phyloP scores from a whole-genome alignment of 805 yeast species.

The Saturnispora silvae region DNA sequence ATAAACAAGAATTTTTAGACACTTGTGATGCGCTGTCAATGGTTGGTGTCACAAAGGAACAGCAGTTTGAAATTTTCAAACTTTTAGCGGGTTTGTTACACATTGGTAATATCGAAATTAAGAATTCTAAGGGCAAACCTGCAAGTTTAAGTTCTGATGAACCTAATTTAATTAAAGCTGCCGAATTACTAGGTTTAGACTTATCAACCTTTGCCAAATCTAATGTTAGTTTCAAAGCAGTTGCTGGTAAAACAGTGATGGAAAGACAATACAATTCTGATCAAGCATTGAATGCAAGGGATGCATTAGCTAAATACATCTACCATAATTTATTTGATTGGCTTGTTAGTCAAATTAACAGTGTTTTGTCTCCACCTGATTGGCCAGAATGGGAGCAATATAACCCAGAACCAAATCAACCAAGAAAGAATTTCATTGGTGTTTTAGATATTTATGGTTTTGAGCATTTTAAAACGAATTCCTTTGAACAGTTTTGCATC shows the following conservation, averaged over 20 bases:
- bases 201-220: conserved; percentile 70
- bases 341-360: conserved; percentile 78
- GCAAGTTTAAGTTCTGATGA: conserved; percentile 79
- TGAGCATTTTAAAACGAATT: conserved; percentile 88
- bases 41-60: conserved; percentile 57
- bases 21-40: conserved; percentile 69
- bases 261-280: conserved; percentile 79
- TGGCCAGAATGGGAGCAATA: conserved; percentile 35
- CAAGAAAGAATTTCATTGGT: conserved; percentile 65
- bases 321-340: conserved; percentile 91
- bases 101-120: conserved; percentile 83
- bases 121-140: conserved; percentile 66
- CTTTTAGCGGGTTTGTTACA: conserved; percentile 83
- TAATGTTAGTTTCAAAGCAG: conserved; percentile 38
- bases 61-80: conserved; percentile 61
- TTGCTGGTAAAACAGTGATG: conserved; percentile 65
- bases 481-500: conserved; percentile 95
- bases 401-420: conserved; percentile 6
- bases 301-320: conserved; percentile 92
- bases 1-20: conserved; percentile 60
- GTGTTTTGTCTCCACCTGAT: conserved; percentile 69
- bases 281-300: conserved; percentile 86
- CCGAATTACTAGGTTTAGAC: conserved; percentile 75
- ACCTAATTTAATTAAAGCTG: conserved; percentile 71
- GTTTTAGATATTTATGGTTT: conserved; percentile 96